Evolutionary conservation across 148 eudicot genomes (phyloP).

Genomic region (Limonium bicolor): DNA sequence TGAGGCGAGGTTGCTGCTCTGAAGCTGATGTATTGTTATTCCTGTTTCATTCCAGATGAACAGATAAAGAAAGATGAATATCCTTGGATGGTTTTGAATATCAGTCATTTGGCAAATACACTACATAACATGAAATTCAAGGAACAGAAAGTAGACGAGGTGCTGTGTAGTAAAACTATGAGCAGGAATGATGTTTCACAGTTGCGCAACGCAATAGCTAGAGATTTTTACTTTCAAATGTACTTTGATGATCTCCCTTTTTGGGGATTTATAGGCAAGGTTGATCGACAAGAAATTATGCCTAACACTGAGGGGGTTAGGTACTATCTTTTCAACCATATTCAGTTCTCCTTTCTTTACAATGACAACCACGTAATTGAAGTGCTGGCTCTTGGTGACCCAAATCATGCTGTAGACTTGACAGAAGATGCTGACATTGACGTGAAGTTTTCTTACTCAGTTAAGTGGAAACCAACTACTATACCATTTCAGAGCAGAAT

Average conservation of each 20-base stretch:
- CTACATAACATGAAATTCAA: slow-evolving; percentile 40
- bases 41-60: slow-evolving; percentile 26
- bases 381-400: slow-evolving; percentile 67
- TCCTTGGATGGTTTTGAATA: slow-evolving; percentile 59
- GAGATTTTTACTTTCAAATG: slow-evolving; percentile 69
- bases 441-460: slow-evolving; percentile 52
- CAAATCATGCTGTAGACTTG: slow-evolving; percentile 50
- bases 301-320: slow-evolving; percentile 23
- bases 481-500: slow-evolving; percentile 34
- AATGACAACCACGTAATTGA: slow-evolving; percentile 53
- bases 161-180: slow-evolving; percentile 39
- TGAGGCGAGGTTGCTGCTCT: too few species aligned
- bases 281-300: slow-evolving; percentile 28
- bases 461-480: slow-evolving; percentile 47
- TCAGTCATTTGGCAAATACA: slow-evolving; percentile 42
- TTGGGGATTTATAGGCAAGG: slow-evolving; percentile 81
- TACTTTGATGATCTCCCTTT: slow-evolving; percentile 70
- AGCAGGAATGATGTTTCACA: slow-evolving; percentile 25
- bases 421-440: slow-evolving; percentile 36
- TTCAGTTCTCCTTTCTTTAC: slow-evolving; percentile 47
- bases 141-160: slow-evolving; percentile 27
- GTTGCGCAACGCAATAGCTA: slow-evolving; percentile 44
- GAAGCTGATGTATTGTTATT: too few species aligned
- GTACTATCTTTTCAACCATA: slow-evolving; percentile 55
- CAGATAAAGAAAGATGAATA: slow-evolving; percentile 42